These are phyloP conservation scores for Capsicum baccatum DNA, from an alignment of 257 asterid species.

Conservation along the genomic window DNA sequence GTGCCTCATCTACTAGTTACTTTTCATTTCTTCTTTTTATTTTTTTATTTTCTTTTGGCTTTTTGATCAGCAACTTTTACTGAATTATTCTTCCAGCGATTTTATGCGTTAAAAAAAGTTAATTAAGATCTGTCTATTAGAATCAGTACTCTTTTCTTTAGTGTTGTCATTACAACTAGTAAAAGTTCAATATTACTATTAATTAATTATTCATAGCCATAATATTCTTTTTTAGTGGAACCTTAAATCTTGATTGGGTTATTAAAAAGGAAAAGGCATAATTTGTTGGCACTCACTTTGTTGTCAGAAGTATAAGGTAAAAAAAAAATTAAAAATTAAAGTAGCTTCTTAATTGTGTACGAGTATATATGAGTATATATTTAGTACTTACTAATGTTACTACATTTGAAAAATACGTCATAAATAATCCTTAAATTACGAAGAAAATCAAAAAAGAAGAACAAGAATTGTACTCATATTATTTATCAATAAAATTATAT, in stretches of 20 bases:
- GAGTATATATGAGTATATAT: background rate
- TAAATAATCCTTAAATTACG: no score
- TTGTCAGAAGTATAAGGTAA: background rate
- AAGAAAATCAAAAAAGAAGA: no score
- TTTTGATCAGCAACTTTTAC: slow-evolving; percentile 13
- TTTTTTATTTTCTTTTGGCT: background rate
- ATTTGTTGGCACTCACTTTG: slow-evolving; percentile 29
- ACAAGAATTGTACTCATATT: no score
- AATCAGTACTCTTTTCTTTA: slow-evolving; percentile 28
- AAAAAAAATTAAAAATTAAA: background rate
- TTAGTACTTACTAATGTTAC: no score
- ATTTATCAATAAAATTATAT: no score
- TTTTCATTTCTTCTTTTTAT: background rate
- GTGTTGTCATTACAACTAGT: slow-evolving; percentile 25
- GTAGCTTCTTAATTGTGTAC: background rate
- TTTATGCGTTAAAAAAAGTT: slow-evolving; percentile 27
- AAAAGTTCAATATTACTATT: background rate
- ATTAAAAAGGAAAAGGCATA: slow-evolving; percentile 26
- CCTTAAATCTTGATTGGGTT: slow-evolving; percentile 26
- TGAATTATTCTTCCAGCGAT: slow-evolving; percentile 25
- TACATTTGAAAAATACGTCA: no score
- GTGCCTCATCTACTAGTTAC: background rate
- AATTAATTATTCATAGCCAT: background rate
- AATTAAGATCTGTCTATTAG: slow-evolving; percentile 17
- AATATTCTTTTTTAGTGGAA: slow-evolving; percentile 9